These are phyloP conservation scores for Quercus tomentella DNA, from an alignment of 331 rosid genomes.

Conservation along the genomic window DNA sequence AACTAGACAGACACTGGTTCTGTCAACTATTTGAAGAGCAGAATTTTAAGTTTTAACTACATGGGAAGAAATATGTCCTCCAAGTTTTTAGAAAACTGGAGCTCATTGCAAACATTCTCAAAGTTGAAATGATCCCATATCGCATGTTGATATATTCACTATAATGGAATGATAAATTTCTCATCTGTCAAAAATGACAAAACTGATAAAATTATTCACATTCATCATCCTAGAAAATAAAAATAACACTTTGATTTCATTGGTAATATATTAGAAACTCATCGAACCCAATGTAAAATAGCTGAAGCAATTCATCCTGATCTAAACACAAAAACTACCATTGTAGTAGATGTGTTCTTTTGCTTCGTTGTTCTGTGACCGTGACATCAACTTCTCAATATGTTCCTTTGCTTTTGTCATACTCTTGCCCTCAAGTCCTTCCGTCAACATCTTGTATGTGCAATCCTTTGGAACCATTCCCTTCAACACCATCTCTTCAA, in stretches of 20 bases:
- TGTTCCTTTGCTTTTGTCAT: constrained; percentile 52
- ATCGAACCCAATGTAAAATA: background rate
- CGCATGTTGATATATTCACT: background rate
- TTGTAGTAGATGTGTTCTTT: background rate
- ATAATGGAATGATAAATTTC: background rate
- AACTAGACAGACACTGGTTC: background rate
- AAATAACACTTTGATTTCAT: background rate
- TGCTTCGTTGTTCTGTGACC: constrained; percentile 3
- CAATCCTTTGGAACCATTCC: constrained; percentile 43
- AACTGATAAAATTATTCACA: background rate
- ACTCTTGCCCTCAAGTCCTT: constrained; percentile 47
- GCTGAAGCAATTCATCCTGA: background rate
- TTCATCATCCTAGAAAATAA: background rate
- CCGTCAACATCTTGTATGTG: constrained; percentile 36
- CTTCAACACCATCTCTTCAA: constrained; percentile 69
- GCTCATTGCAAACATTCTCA: background rate
- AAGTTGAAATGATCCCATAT: background rate
- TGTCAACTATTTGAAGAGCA: background rate
- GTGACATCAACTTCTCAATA: constrained; percentile 50
- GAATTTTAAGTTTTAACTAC: background rate
- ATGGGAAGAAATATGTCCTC: background rate
- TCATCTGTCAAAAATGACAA: background rate
- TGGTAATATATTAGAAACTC: background rate
- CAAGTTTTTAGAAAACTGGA: background rate
- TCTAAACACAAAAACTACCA: background rate